A percentile compares a stretch with the other conserved stretches of the same genome.
phyloP scores from a whole-genome alignment of 345 rosid species.

The Crucihimalaya himalaica region DNA sequence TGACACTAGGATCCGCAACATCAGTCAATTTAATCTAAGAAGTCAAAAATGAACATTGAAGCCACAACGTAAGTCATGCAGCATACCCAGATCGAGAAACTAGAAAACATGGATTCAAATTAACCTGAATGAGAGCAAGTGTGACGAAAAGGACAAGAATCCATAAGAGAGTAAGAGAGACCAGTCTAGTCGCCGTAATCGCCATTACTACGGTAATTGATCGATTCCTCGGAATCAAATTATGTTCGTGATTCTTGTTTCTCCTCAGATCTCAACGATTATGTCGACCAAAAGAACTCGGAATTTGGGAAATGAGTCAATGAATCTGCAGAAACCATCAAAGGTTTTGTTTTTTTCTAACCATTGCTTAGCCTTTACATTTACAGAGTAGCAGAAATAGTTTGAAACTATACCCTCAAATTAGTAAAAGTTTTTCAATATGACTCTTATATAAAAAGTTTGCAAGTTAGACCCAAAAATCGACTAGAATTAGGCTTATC shows the following conservation, averaged over 20 bases:
- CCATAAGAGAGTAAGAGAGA: slow-evolving; percentile 57
- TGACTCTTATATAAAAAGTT: neutral
- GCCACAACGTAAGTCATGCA: neutral
- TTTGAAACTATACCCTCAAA: neutral
- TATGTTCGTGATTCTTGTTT: neutral
- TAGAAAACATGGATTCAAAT: neutral
- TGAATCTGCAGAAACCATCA: neutral
- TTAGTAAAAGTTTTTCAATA: neutral
- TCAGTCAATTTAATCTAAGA: slow-evolving; percentile 60
- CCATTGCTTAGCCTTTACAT: neutral
- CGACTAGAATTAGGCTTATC: too few species aligned
- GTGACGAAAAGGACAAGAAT: slow-evolving; percentile 58
- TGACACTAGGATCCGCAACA: slow-evolving; percentile 46
- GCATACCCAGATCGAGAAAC: slow-evolving; percentile 3
- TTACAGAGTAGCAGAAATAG: neutral
- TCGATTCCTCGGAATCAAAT: neutral
- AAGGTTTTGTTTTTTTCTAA: neutral
- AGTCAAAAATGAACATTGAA: neutral
- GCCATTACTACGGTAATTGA: slow-evolving; percentile 48
- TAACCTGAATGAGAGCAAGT: slow-evolving; percentile 75
- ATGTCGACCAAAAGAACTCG: neutral
- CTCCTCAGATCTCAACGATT: slow-evolving; percentile 10
- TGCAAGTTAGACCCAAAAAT: neutral
- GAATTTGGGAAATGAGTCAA: slow-evolving; percentile 16
- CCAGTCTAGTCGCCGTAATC: slow-evolving; percentile 50